Base-by-base conservation (phyloP, 371 early-diverging fungal species). In the Batkoa obscura region DNA sequence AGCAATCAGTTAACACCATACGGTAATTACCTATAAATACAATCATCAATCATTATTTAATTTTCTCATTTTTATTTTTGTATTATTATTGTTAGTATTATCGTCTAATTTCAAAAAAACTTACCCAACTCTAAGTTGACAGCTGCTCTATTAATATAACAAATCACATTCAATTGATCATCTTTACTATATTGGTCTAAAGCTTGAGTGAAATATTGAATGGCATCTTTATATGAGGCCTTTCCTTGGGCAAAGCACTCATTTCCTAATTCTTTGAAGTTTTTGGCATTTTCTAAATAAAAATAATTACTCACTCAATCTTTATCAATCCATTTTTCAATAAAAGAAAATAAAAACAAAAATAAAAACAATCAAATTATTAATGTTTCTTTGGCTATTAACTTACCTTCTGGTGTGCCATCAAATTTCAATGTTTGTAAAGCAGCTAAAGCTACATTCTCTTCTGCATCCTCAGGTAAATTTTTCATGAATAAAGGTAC, bases 241-340 rank as follows among this genome's bases (percentile, higher is more conserved):
- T 75, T 75, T 10, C 88, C 86, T 30, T 72, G 76, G 58, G 78
- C 74, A 70, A 89, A 93, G 55, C 80, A 74, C 8, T 89, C 91
- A 66, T 97, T 97, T 58, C 98, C 98, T 65, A 93, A 90, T 51
- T 84, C 79, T 69, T 92, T 95, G 61, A 92, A 90, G 71, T 92
- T 94, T 47, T 74, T 73, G 2, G 96, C 96, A 55, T 89, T 74
- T 68, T 94, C 94, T 88, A 61, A 46, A 8, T 0, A 42, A 17
- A 57, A 53, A 15, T 1, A 48, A 2, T 9, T 23, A 23, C 23
- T 23, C 23, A 23, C 23, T 23, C 23, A 23, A 23, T 23, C 23
- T 23, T 23, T 23, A 23, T 23, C 23, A 23, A 23, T 23, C 23
- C 23, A 23, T 23, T 23, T 23, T 23, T 23, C 23, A 23, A 23